phyloP scores from a whole-genome alignment of 2,329 filamentous ascomycete genomes.

The Alternaria metachromatica region DNA sequence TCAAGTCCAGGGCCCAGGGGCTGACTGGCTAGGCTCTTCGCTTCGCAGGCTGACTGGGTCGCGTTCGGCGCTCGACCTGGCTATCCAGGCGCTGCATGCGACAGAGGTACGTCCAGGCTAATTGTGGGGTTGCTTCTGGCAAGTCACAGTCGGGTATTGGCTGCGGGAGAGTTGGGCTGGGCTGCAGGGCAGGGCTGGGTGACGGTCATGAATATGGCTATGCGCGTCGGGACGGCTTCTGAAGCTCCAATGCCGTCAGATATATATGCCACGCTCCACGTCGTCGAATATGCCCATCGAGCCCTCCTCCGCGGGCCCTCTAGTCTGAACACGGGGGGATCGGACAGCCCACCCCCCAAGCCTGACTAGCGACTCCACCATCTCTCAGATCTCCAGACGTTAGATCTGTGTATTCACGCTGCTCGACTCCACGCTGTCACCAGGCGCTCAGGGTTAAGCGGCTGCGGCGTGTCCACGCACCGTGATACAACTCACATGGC shows the following conservation, averaged over 20 bases:
- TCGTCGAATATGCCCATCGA: constrained; percentile 5
- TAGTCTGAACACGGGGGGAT: constrained; percentile 8
- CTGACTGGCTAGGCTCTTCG: constrained; percentile 3
- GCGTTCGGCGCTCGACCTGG: background rate
- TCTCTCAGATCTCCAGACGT: constrained; percentile 13
- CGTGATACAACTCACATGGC: constrained; percentile 28
- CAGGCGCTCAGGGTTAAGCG: constrained; percentile 19
- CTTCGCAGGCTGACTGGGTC: constrained; percentile 2
- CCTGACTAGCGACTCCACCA: constrained; percentile 5
- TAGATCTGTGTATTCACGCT: constrained; percentile 22
- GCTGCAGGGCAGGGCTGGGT: constrained; percentile 18
- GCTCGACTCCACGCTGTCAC: constrained; percentile 16
- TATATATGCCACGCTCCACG: constrained; percentile 4
- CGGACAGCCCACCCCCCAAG: constrained; percentile 7
- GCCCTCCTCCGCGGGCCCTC: background rate
- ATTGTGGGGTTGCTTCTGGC: constrained; percentile 18
- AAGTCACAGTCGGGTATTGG: constrained; percentile 13
- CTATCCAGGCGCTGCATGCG: constrained; percentile 15
- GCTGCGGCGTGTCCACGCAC: constrained; percentile 21
- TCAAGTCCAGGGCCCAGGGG: constrained; percentile 7
- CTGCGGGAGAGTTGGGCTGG: constrained; percentile 11
- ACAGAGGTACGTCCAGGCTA: constrained; percentile 8
- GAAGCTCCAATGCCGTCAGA: constrained; percentile 1
- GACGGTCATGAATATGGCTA: constrained; percentile 2
- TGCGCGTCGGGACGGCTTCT: constrained; percentile 2